Conservation (phyloP, 1,284 basidiomycete genomes). For the Naganishia sp. region DNA sequence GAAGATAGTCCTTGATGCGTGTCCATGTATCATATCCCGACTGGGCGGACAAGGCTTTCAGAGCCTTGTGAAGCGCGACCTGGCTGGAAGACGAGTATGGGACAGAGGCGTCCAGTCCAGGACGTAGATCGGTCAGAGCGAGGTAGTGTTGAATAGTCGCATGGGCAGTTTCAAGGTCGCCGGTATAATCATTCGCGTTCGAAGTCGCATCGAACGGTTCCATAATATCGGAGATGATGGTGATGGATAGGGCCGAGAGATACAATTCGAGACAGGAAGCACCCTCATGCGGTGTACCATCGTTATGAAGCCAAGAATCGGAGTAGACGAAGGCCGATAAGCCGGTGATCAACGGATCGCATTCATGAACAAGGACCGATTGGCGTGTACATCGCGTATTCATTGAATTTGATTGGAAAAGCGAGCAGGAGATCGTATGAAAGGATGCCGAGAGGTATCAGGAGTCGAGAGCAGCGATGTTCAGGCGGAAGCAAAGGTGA, state of each 20-base stretch:
- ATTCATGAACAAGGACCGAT: too few relatives aligned
- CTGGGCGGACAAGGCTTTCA: constrained; percentile 26
- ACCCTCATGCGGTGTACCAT: too few relatives aligned
- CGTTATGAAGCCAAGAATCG: too few relatives aligned
- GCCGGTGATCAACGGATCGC: too few relatives aligned
- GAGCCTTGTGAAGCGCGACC: constrained; percentile 25
- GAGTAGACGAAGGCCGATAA: too few relatives aligned
- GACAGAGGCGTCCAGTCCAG: background rate
- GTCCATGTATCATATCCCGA: constrained; percentile 26
- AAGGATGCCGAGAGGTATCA: background rate
- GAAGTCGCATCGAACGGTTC: background rate
- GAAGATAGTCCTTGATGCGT: constrained; percentile 16
- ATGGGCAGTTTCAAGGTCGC: constrained; percentile 5
- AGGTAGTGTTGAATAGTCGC: constrained; percentile 16
- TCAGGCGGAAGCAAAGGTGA: background rate
- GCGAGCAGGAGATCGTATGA: background rate
- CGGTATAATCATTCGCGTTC: background rate
- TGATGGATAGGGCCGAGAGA: too few relatives aligned
- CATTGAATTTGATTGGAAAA: too few relatives aligned
- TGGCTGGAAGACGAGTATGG: constrained; percentile 25
- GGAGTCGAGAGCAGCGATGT: background rate
- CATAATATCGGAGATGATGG: background rate
- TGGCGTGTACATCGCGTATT: too few relatives aligned
- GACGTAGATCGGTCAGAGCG: constrained; percentile 12
- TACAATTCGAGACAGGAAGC: too few relatives aligned